phyloP scores from a whole-genome alignment of 2,329 filamentous ascomycete genomes.

The Mycosphaerella sp. region DNA sequence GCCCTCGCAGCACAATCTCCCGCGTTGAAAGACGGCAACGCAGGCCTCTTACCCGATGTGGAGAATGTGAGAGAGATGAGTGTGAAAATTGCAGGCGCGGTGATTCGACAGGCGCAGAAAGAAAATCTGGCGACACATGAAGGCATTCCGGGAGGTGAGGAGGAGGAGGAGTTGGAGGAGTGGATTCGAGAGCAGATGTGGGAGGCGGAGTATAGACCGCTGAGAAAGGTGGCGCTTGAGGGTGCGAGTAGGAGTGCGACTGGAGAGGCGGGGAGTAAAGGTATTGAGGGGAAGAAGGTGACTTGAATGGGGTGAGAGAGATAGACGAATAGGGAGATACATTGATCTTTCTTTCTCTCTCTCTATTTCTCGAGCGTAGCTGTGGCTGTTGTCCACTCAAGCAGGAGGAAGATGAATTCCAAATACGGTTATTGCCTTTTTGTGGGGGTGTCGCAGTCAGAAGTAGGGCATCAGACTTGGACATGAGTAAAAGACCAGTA shows the following conservation, averaged over 20 bases:
- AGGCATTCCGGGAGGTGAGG: constrained; percentile 58
- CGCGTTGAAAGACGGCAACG: constrained; percentile 57
- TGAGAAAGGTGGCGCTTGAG: constrained; percentile 2
- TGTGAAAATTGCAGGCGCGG: constrained; percentile 67
- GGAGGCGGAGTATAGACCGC: constrained; percentile 55
- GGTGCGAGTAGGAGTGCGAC: constrained; percentile 4
- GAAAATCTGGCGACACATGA: constrained; percentile 62
- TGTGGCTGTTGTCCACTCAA: no score
- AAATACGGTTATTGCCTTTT: no score
- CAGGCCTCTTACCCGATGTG: constrained; percentile 70
- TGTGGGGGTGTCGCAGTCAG: no score
- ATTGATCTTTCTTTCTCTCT: no score
- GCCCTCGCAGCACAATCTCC: constrained; percentile 67
- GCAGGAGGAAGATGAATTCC: no score
- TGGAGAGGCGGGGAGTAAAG: constrained; percentile 8
- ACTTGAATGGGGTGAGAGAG: background rate
- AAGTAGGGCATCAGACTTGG: no score
- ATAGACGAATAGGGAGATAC: background rate
- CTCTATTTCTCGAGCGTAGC: no score
- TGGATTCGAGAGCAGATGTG: constrained; percentile 80
- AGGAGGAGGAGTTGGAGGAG: constrained; percentile 52
- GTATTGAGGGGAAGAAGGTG: background rate
- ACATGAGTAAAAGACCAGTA: no score
- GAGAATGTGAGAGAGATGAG: constrained; percentile 68
- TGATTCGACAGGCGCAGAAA: constrained; percentile 64